Evolutionary conservation across 768 basidiomycete species (phyloP), one percentile per base, ranked within the genome.

Genomic region (Ephemerocybe angulata): DNA sequence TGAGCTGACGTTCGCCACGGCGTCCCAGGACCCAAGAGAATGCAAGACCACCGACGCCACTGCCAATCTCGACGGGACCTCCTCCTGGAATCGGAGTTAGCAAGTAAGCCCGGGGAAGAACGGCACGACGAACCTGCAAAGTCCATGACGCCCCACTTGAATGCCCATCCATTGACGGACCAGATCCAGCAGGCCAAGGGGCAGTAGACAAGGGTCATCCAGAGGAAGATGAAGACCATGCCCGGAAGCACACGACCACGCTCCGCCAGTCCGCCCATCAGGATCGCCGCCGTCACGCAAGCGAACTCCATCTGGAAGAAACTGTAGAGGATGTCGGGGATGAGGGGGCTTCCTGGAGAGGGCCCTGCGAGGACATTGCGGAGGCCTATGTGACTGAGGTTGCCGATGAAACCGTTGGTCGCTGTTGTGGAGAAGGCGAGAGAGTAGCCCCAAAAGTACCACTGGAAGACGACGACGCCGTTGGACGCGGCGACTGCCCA

Each of bases 241-340:
- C 86, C 83, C 0, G 92, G 93, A 4, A 91, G 74, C 31, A 95
- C 82, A 44, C 90, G 81, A 1, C 90, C 90, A 53, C 93, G 88
- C 70, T 95, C 93, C 4, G 93, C 93, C 48, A 91, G 80, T 8
- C 88, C 87, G 41, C 88, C 88, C 78, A 88, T 76, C 25, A 91
- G 67, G 48, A 90, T 90, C 12, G 76, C 85, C 15, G 87, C 85
- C 1, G 90, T 92, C 17, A 93, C 88, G 53, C 86, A 87, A 21
- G 85, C 88, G 65, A 90, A 92, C 70, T 89, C 88, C 86, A 89
- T 87, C 66, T 90, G 88, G 75, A 89, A 93, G 70, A 93, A 87
- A 61, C 82, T 84, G 74, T 90, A 95, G 28, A 95, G 76, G 46
- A 94, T 74, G 53, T 85, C 85, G 8, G 93, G 93, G 54, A 95